phyloP scores from a whole-genome alignment of 495 filamentous ascomycete species.

The Penicillium ucsense region DNA sequence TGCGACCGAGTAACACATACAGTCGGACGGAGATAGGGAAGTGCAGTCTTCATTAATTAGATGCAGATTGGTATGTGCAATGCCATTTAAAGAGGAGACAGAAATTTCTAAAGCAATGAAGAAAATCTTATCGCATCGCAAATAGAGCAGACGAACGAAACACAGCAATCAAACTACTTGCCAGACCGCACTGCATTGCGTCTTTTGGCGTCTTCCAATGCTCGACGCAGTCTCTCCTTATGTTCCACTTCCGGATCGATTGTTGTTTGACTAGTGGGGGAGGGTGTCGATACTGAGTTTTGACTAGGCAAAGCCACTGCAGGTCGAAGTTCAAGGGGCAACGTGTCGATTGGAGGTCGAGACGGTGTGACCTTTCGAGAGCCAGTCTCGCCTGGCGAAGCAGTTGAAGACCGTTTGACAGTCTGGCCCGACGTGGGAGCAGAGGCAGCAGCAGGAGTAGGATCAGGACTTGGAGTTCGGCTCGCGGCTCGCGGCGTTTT shows the following conservation, averaged over 20 bases:
- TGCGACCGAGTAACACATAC: no score
- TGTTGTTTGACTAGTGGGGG: neutral
- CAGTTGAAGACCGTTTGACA: no score
- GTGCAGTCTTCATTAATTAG: no score
- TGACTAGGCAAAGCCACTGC: conserved; percentile 1
- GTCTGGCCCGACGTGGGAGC: neutral
- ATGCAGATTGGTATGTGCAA: no score
- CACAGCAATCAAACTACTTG: conserved; percentile 2
- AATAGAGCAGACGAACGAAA: neutral
- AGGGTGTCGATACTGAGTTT: neutral
- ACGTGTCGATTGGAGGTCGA: neutral
- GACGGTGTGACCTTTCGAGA: neutral
- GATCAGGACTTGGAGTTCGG: conserved; percentile 1
- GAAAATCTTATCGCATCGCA: conserved; percentile 18
- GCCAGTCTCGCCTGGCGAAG: neutral
- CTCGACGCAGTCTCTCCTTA: conserved; percentile 36
- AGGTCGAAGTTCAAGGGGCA: conserved; percentile 5
- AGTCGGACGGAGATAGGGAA: no score
- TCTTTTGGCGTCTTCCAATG: conserved; percentile 40
- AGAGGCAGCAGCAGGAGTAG: conserved; percentile 1
- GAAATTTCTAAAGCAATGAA: neutral
- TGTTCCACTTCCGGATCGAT: conserved; percentile 27
- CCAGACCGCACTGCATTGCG: conserved; percentile 34
- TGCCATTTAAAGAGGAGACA: no score
- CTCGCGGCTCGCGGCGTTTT: conserved; percentile 19